These are phyloP conservation scores for Stachybotrys elegans DNA, from an alignment of 2,329 filamentous ascomycete genomes.

Conservation along the genomic window DNA sequence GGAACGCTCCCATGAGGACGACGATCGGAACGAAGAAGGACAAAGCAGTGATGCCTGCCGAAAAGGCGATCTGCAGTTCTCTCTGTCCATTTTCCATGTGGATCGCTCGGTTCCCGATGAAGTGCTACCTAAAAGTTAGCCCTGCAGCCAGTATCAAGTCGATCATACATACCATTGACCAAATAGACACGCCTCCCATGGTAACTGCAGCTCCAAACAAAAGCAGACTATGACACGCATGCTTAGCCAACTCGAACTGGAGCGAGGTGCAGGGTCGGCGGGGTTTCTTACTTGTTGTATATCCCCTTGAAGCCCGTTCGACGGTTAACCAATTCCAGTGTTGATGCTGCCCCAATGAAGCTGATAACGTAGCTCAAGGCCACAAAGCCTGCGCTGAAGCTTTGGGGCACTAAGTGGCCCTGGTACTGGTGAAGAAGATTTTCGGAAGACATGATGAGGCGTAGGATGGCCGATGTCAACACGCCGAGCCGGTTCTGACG, in stretches of 20 bases:
- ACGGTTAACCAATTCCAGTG: conserved; percentile 75
- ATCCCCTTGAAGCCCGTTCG: conserved; percentile 63
- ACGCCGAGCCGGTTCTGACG: conserved; percentile 2
- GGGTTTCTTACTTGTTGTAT: conserved; percentile 58
- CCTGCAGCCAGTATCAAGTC: not conserved
- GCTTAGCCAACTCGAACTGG: not conserved
- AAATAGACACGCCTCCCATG: conserved; percentile 71
- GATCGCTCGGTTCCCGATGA: conserved; percentile 77
- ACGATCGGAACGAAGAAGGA: conserved; percentile 78
- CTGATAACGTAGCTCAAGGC: conserved; percentile 73
- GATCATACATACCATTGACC: conserved; percentile 53
- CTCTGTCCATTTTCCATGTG: conserved; percentile 58
- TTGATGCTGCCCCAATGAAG: conserved; percentile 70
- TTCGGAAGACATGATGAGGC: conserved; percentile 15
- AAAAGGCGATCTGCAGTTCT: conserved; percentile 70
- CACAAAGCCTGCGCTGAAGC: conserved; percentile 57
- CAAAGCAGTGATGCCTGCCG: conserved; percentile 62
- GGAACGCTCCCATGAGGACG: conserved; percentile 68
- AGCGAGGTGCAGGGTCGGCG: no score
- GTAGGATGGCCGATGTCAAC: conserved; percentile 9
- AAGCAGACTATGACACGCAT: conserved; percentile 43
- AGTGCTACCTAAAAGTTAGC: conserved; percentile 12
- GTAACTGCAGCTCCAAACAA: conserved; percentile 60
- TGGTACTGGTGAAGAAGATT: conserved; percentile 35
- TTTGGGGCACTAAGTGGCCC: conserved; percentile 40